Base-by-base conservation (phyloP, 129 eudicot species). In the Flaveria bidentis region DNA sequence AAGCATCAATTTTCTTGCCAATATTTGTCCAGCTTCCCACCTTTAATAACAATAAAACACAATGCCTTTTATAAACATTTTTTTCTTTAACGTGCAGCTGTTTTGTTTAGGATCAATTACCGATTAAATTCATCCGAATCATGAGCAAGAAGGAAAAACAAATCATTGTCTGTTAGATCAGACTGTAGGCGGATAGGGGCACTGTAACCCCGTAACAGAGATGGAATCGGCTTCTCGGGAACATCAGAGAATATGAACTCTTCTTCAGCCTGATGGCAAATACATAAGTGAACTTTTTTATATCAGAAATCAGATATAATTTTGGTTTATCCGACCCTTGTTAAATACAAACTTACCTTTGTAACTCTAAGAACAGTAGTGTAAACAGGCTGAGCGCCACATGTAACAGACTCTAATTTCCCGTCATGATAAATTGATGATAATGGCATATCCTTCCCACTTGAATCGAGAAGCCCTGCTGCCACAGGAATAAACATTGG, bases 71-170 rank as follows among this genome's bases (percentile, higher is more conserved):
- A 36, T 14, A 41, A 1, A 15, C 4, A 18, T 1, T 3, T 16
- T 2, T 30, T 71, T 15, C 5, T 10, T 78, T 16, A 6, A 70
- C 5, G 53, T 65, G 22, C 60, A 8, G n/a, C 6, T 51, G 20
- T 65, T n/a, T 33, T 50, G 9, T 16, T 76, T 22, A 11, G 13
- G 25, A 69, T 26, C 17, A 69, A 55, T 50, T 89, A 91, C 99
- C 97, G 90, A 76, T 94, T 94, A 75, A 94, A 94, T 81, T 84
- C 97, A 86, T 94, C 97, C 33, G 96, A 94, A 88, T 94, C 99
- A 80, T 94, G 90, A 71, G 99, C 99, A 74, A 91, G 96, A 76
- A 94, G 97, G 87, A 94, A 91, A 83, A 84, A 85, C 33, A 94
- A 74, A 84, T 91, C 94, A 25, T 53, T 63, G 30, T 94, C 99